These are phyloP conservation scores for Geotrichum macrosporum DNA, from an alignment of 1,139 yeast species.

Conservation along the genomic window DNA sequence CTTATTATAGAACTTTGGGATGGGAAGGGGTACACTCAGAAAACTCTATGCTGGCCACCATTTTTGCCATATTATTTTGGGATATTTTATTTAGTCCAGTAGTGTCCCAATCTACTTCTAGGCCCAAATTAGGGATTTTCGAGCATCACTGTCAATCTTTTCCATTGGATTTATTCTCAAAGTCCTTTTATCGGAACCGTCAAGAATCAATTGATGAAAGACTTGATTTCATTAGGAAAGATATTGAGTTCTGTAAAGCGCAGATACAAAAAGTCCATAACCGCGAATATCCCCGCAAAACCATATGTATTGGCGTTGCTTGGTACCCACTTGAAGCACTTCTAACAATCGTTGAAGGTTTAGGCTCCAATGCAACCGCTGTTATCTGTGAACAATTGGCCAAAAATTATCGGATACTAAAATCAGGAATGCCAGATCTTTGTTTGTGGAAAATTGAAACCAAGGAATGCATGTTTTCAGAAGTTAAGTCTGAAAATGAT, in stretches of 20 bases:
- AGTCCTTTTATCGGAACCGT: slow-evolving; percentile 27
- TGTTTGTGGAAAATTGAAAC: slow-evolving; percentile 34
- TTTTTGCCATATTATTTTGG: slow-evolving; percentile 35
- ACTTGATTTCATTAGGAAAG: slow-evolving; percentile 19
- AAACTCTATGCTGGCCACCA: slow-evolving; percentile 34
- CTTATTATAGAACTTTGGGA: slow-evolving; percentile 32
- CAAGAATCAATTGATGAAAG: slow-evolving; percentile 26
- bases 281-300: slow-evolving; percentile 23
- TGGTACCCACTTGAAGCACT: slow-evolving; percentile 35
- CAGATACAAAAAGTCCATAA: slow-evolving; percentile 18
- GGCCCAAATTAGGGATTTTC: slow-evolving; percentile 24
- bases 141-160: slow-evolving; percentile 36
- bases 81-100: slow-evolving; percentile 31
- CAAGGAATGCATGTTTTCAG: slow-evolving; percentile 18
- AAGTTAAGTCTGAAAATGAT: slow-evolving; percentile 41
- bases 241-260: slow-evolving; percentile 12
- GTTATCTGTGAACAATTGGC: slow-evolving; percentile 33
- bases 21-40: slow-evolving; percentile 41
- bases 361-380: slow-evolving; percentile 29
- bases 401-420: slow-evolving; percentile 32
- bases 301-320: slow-evolving; percentile 33
- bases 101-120: slow-evolving; percentile 7
- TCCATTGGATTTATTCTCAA: slow-evolving; percentile 35
- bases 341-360: slow-evolving; percentile 31
- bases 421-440: slow-evolving; percentile 41